Conservation (phyloP, 768 basidiomycete genomes). For the Gautieria morchelliformis region DNA sequence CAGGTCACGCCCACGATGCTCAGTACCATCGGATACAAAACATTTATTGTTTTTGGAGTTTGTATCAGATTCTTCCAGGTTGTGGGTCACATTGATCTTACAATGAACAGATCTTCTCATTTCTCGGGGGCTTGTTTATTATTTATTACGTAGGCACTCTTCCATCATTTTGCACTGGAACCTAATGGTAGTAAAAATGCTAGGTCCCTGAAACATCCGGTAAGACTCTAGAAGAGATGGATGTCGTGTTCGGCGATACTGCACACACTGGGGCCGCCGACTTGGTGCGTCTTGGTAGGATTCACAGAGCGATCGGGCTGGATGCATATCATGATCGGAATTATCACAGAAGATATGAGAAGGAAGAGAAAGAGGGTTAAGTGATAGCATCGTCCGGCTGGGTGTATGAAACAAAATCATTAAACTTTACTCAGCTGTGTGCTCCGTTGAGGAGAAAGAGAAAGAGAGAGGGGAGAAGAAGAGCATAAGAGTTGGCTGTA, state of each 20-base stretch:
- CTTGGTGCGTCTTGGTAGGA: slow-evolving; percentile 35
- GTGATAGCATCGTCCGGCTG: too few species aligned
- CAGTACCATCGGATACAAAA: slow-evolving; percentile 52
- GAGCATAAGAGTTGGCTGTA: too few species aligned
- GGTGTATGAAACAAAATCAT: too few species aligned
- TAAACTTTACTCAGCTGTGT: too few species aligned
- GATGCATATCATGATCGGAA: slow-evolving; percentile 21
- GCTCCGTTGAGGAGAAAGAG: too few species aligned
- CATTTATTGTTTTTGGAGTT: slow-evolving; percentile 71
- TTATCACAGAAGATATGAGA: background rate
- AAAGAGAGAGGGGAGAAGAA: too few species aligned
- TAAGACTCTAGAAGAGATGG: slow-evolving; percentile 69
- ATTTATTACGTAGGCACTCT: slow-evolving; percentile 39
- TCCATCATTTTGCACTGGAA: background rate
- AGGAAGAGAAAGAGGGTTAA: slow-evolving; percentile 3
- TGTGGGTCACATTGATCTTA: background rate
- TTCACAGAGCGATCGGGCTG: slow-evolving; percentile 58
- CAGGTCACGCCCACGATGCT: slow-evolving; percentile 69
- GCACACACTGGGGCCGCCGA: slow-evolving; percentile 45
- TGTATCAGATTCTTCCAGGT: slow-evolving; percentile 11
- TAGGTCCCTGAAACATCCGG: slow-evolving; percentile 69
- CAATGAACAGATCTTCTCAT: slow-evolving; percentile 41
- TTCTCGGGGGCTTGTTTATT: slow-evolving; percentile 60
- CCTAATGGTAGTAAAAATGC: background rate
- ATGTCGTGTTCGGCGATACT: slow-evolving; percentile 57